These are phyloP conservation scores for Candida sojae DNA, from an alignment of 1,139 yeast species.

Conservation along the genomic window DNA sequence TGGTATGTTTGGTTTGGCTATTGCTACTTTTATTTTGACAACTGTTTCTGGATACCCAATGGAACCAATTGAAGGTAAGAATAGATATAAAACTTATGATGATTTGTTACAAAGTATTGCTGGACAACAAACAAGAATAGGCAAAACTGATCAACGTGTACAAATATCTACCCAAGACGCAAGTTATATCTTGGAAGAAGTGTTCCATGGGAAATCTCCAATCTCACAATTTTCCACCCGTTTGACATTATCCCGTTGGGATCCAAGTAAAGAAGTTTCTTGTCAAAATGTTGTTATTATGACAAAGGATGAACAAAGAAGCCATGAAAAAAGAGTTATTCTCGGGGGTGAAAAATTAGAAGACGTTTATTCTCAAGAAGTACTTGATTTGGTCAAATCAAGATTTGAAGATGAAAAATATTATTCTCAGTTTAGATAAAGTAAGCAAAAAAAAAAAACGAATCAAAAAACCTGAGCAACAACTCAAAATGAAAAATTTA, in stretches of 20 bases:
- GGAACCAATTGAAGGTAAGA: slow-evolving; percentile 90
- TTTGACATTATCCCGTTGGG: slow-evolving; percentile 82
- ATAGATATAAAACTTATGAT: slow-evolving; percentile 81
- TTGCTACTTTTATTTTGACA: slow-evolving; percentile 82
- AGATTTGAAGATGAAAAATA: slow-evolving; percentile 75
- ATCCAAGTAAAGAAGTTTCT: slow-evolving; percentile 56
- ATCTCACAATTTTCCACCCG: slow-evolving; percentile 83
- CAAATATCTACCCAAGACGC: slow-evolving; percentile 75
- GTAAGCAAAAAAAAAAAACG: neutral
- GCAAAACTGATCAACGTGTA: slow-evolving; percentile 65
- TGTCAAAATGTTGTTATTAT: slow-evolving; percentile 78
- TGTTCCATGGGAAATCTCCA: slow-evolving; percentile 89
- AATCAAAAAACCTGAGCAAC: neutral
- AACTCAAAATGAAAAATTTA: too few species aligned
- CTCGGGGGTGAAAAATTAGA: slow-evolving; percentile 61
- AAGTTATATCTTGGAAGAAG: slow-evolving; percentile 86
- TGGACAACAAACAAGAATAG: slow-evolving; percentile 82
- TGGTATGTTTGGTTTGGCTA: slow-evolving; percentile 88
- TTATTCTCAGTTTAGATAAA: slow-evolving; percentile 55
- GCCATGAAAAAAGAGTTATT: slow-evolving; percentile 74
- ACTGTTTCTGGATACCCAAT: slow-evolving; percentile 82
- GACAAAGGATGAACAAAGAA: slow-evolving; percentile 84
- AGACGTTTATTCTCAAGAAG: slow-evolving; percentile 66
- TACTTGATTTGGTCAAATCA: slow-evolving; percentile 56
- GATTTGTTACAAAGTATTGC: slow-evolving; percentile 79